Evolutionary conservation across 768 basidiomycete genomes (phyloP).

Genomic region (Naganishia randhawae): DNA sequence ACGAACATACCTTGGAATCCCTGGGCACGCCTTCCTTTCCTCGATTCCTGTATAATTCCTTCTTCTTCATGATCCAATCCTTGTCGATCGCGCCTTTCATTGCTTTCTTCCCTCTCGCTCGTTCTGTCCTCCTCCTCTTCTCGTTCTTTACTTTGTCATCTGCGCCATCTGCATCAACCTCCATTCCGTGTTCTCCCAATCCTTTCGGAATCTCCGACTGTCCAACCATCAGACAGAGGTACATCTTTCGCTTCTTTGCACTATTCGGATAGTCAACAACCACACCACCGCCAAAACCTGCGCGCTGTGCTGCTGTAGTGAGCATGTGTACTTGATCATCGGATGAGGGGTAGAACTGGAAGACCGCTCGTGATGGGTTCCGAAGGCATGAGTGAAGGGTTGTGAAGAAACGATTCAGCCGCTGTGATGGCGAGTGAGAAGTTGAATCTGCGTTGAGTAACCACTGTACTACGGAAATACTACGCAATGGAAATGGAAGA

Average conservation of each 20-base stretch:
- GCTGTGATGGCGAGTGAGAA: constrained; percentile 54
- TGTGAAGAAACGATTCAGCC: constrained; percentile 78
- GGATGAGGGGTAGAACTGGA: constrained; percentile 97
- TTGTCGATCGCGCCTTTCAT: constrained; percentile 55
- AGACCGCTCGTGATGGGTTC: constrained; percentile 73
- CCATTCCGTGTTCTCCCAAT: constrained; percentile 58
- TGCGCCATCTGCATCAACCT: constrained; percentile 37
- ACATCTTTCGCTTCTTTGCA: constrained; percentile 90
- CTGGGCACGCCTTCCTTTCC: constrained; percentile 58
- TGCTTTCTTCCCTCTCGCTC: constrained; percentile 66
- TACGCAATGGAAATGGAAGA: constrained; percentile 44
- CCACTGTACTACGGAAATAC: constrained; percentile 99
- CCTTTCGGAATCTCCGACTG: constrained; percentile 74
- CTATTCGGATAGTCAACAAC: constrained; percentile 97
- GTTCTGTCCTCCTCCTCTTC: constrained; percentile 71
- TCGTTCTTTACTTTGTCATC: constrained; percentile 56
- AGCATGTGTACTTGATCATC: constrained; percentile 97
- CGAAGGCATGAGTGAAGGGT: constrained; percentile 54
- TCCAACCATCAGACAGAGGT: constrained; percentile 87
- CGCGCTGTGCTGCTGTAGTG: constrained; percentile 83
- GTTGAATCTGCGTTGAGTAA: constrained; percentile 92
- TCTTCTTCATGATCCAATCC: constrained; percentile 95
- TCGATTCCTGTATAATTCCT: constrained; percentile 59
- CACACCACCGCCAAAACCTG: constrained; percentile 93
- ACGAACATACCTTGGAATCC: constrained; percentile 50